Percentiles rank a stretch among this genome's conserved stretches.
These are phyloP conservation scores for Pichia sp. DNA, from an alignment of 1,139 yeast genomes.

Conservation along the genomic window DNA sequence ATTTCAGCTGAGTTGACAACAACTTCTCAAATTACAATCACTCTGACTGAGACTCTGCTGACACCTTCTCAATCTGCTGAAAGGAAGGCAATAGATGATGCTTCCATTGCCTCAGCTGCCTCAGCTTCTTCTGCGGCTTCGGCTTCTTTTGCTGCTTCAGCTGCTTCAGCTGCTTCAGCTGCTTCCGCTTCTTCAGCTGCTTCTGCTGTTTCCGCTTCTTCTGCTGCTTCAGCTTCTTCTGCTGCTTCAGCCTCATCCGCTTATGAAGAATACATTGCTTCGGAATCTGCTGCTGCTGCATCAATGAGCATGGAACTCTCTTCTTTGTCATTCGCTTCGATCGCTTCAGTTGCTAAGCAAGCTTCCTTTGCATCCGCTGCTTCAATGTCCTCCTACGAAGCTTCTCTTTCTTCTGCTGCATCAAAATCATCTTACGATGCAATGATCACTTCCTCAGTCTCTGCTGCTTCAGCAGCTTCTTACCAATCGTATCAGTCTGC, in stretches of 20 bases:
- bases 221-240: too few relatives aligned
- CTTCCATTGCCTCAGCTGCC: slow-evolving; percentile 25
- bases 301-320: slow-evolving; percentile 9
- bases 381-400: slow-evolving; percentile 21
- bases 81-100: slow-evolving; percentile 19
- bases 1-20: slow-evolving; percentile 40
- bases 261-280: slow-evolving; percentile 13
- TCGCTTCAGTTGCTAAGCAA: slow-evolving; percentile 22
- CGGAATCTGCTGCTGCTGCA: slow-evolving; percentile 17
- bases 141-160: too few relatives aligned
- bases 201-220: too few relatives aligned
- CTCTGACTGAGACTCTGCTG: slow-evolving; percentile 29
- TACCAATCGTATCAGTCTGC: background rate
- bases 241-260: slow-evolving; percentile 15
- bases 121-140: slow-evolving; percentile 20
- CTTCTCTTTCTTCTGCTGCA: slow-evolving; percentile 25
- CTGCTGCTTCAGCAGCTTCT: slow-evolving; percentile 10
- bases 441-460: slow-evolving; percentile 3
- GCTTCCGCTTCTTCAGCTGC: too few relatives aligned
- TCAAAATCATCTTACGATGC: slow-evolving; percentile 15
- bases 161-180: too few relatives aligned
- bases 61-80: slow-evolving; percentile 30
- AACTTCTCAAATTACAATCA: slow-evolving; percentile 37
- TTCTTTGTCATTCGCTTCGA: slow-evolving; percentile 11
- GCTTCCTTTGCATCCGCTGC: slow-evolving; percentile 19